Evolutionary conservation across 2,329 filamentous ascomycete species (phyloP).

Genomic region (Fusarium musae): DNA sequence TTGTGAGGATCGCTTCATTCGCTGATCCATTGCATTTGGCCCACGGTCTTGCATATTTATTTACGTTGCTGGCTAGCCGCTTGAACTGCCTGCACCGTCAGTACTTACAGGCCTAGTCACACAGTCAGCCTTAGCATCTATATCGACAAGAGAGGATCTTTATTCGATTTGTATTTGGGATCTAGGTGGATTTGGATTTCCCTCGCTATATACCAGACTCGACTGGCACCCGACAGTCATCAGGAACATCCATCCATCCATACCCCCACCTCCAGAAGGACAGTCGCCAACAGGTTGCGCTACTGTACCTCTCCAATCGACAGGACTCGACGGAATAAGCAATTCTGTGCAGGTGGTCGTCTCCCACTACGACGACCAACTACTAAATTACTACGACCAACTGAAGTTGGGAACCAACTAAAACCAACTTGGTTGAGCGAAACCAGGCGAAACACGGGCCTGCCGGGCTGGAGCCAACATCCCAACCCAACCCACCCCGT

Average conservation of each 20-base stretch:
- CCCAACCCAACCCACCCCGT: constrained; percentile 25
- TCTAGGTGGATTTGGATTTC: neutral
- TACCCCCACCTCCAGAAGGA: constrained; percentile 2
- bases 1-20: constrained; percentile 45
- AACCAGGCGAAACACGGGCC: constrained; percentile 43
- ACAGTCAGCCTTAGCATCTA: neutral
- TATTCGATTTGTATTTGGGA: constrained; percentile 5
- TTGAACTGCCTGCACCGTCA: constrained; percentile 33
- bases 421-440: constrained; percentile 36
- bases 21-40: constrained; percentile 39
- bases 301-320: constrained; percentile 9
- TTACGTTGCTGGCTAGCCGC: constrained; percentile 43
- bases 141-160: constrained; percentile 21
- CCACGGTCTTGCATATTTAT: constrained; percentile 41
- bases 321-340: constrained; percentile 15
- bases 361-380: constrained; percentile 6
- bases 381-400: constrained; percentile 12
- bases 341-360: constrained; percentile 15
- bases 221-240: constrained; percentile 4
- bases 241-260: neutral
- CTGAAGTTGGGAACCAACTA: constrained; percentile 27
- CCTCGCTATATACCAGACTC: constrained; percentile 9
- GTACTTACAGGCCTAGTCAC: constrained; percentile 28
- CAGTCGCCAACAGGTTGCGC: neutral
- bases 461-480: constrained; percentile 39